Percentiles rank a stretch among this genome's conserved stretches.
phyloP scores from a whole-genome alignment of 2,329 filamentous ascomycete genomes.

The Sphaceloma murrayae region DNA sequence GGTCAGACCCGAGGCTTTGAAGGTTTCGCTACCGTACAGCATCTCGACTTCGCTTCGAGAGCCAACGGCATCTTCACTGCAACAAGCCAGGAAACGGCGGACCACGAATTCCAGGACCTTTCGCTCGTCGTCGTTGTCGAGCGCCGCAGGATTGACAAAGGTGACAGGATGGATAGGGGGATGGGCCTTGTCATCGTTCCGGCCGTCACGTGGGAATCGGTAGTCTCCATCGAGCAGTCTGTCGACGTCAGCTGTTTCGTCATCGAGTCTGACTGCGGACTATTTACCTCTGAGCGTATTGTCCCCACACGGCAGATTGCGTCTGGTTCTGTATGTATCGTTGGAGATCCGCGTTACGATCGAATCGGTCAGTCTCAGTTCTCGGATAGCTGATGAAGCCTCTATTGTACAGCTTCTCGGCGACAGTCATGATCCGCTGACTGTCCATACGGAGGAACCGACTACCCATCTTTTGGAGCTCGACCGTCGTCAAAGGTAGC shows the following conservation, averaged over 20 bases:
- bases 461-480: slow-evolving; percentile 91
- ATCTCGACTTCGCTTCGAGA: slow-evolving; percentile 78
- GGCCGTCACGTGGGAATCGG: slow-evolving; percentile 68
- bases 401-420: slow-evolving; percentile 81
- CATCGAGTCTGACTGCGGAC: not conserved
- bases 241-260: not conserved
- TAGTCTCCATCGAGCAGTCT: slow-evolving; percentile 66
- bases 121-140: slow-evolving; percentile 57
- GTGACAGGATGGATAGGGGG: slow-evolving; percentile 93
- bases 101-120: slow-evolving; percentile 88
- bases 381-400: slow-evolving; percentile 96
- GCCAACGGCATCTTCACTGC: slow-evolving; percentile 85
- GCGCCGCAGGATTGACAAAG: slow-evolving; percentile 56
- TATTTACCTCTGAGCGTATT: slow-evolving; percentile 53
- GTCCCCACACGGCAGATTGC: slow-evolving; percentile 65
- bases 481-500: slow-evolving; percentile 85
- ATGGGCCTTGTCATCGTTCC: slow-evolving; percentile 92
- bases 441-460: slow-evolving; percentile 82
- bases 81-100: slow-evolving; percentile 87
- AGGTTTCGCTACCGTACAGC: slow-evolving; percentile 70
- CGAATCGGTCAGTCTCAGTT: slow-evolving; percentile 94
- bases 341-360: slow-evolving; percentile 75
- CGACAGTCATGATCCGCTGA: slow-evolving; percentile 76
- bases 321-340: slow-evolving; percentile 75
- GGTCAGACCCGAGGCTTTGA: slow-evolving; percentile 71